Base-by-base conservation (phyloP, 257 asterid species). In the Phtheirospermum japonicum region DNA sequence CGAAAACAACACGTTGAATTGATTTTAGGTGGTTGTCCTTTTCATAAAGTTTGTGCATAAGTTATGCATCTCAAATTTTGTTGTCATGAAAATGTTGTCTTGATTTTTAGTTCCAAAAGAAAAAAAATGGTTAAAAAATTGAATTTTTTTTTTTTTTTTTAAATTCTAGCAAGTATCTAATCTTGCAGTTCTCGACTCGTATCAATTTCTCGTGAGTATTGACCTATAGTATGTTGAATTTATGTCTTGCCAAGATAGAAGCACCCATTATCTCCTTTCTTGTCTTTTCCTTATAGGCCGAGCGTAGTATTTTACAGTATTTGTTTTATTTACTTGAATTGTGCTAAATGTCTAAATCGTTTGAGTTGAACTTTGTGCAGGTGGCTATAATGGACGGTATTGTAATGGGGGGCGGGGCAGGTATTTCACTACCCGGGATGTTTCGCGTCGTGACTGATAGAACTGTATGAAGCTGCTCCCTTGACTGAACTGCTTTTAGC, bases 371-470 rank as follows among this genome's bases (percentile, higher is more conserved):
- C 0, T 69, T 68, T 77, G 55, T 62, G 49, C 82, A 93, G 97
- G 97, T 93, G 80, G 97, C 96, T 72, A 87, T 93, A 52, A 79
- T 93, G 88, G 88, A 93, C 55, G 99, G 99, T 65, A 57, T 83
- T 56, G 84, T 89, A 66, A 83, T 93, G 97, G 99, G 99, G 45
- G 84, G 83, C 33, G 97, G 97, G 73, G 97, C 96, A 70, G 97
- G 94, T 74, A 85, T 89, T 77, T 82, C 99, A 73, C 87, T 87
- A 43, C 95, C 96, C 31, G 97, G 99, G 85, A 93, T 89, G 97
- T 93, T 82, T 69, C 94, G 94, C 59, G 69, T 89, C 73, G 99
- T 87, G 75, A 87, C 99, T 71, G 92, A 93, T 79, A 87, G 76
- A 87, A 93, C 99, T 62, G 99, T 92, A 92, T 64, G 99, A 74